phyloP scores from a whole-genome alignment of 768 basidiomycete species.

The Tulasnella sp. region DNA sequence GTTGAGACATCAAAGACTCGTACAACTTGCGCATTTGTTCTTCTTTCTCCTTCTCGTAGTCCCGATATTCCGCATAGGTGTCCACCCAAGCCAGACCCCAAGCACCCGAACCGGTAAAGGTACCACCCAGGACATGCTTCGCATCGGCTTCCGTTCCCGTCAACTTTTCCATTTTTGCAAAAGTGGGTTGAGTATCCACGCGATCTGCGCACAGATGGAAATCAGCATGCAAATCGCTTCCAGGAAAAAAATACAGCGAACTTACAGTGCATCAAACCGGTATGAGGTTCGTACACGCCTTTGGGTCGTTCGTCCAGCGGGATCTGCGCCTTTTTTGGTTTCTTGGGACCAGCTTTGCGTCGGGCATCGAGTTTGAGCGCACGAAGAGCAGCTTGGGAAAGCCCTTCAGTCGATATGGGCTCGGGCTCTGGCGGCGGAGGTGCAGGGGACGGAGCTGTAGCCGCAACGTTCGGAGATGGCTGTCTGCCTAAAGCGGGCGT shows the following conservation, averaged over 20 bases:
- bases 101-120: slow-evolving; percentile 63
- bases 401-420: slow-evolving; percentile 2
- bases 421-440: neutral
- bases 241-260: too few species aligned
- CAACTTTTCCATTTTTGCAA: slow-evolving; percentile 45
- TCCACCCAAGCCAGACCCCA: slow-evolving; percentile 79
- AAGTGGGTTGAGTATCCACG: slow-evolving; percentile 63
- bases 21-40: slow-evolving; percentile 9
- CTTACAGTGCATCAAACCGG: slow-evolving; percentile 63
- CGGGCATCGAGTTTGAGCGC: slow-evolving; percentile 13
- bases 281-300: slow-evolving; percentile 77
- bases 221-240: too few species aligned
- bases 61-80: slow-evolving; percentile 20
- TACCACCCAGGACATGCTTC: slow-evolving; percentile 48
- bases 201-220: too few species aligned
- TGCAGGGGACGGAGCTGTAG: neutral
- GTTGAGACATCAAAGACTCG: neutral
- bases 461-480: neutral
- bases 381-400: slow-evolving; percentile 7
- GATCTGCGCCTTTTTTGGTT: slow-evolving; percentile 22
- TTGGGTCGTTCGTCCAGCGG: slow-evolving; percentile 32
- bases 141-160: slow-evolving; percentile 34
- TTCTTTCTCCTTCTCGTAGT: slow-evolving; percentile 2
- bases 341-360: slow-evolving; percentile 20
- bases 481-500: neutral